Base-by-base conservation (phyloP, 2,329 filamentous ascomycete genomes). In the Alternaria novae-zelandiae region DNA sequence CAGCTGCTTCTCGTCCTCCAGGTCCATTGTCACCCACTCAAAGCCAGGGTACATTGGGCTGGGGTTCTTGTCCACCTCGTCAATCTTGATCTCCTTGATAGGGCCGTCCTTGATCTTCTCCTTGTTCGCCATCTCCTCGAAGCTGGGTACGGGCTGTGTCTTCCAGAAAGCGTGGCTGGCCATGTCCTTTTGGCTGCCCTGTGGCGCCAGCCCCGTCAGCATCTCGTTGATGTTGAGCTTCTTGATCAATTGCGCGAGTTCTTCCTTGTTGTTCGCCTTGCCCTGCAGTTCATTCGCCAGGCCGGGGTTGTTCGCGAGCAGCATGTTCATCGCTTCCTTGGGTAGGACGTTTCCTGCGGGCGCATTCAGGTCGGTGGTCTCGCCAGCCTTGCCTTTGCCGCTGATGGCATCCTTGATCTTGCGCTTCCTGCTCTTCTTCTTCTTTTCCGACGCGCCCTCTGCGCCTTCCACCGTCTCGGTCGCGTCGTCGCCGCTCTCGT, bases 131-230 rank as follows among this genome's bases (percentile, higher is more conserved):
- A 84, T 82, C 55, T 86, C 83, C 51, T 84, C 82, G 76, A 98
- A 97, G 75, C 90, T 90, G 54, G 92, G 92, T 63, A 99, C 96
- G 1, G 96, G 96, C 81, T 99, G 96, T 50, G 96, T 99, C 80
- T 93, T 90, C 96, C 96, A 99, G 84, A 99, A 99, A 82, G 97
- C 97, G 86, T 98, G 97, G 62, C 90, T 92, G 7, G 91, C 94
- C 93, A 97, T 97, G 77, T 97, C 94, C 84, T 97, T 97, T 75
- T 97, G 97, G 86, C 96, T 96, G 59, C 91, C 92, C 65, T 88
- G 89, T 8, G 92, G 85, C 15, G 94, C 91, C 74, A 92, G 81
- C 0, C 91, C 90, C 1, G 91, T 92, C 86, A 93, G 88, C 75
- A 92, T 88, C 67, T 93, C 90, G 76, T 89, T 86, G 59, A 92